Evolutionary conservation across 306 rosid genomes (phyloP).

Genomic region (Cucurbita maxima): DNA sequence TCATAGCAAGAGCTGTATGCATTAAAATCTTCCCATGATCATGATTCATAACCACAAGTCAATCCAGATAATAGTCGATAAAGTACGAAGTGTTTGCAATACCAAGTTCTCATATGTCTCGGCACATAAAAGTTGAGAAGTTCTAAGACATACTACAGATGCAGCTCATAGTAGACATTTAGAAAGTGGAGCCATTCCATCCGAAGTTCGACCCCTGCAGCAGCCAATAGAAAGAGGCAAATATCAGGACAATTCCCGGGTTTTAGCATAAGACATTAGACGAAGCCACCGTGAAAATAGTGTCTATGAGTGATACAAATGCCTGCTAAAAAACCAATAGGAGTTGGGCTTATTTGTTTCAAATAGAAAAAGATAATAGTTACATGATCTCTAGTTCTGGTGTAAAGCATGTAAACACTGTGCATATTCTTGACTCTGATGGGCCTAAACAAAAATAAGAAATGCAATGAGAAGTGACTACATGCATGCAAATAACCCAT

Average conservation of each 20-base stretch:
- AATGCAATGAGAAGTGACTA: constrained; percentile 47
- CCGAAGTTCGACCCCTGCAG: constrained; percentile 86
- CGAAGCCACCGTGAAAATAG: background rate
- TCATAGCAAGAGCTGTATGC: background rate
- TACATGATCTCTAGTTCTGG: constrained; percentile 87
- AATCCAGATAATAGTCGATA: background rate
- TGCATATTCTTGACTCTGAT: constrained; percentile 70
- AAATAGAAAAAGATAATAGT: constrained; percentile 32
- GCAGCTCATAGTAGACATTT: background rate
- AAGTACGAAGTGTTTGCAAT: background rate
- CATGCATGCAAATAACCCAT: constrained; percentile 18
- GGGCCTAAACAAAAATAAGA: constrained; percentile 61
- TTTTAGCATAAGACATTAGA: background rate
- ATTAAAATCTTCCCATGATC: background rate
- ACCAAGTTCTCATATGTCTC: background rate
- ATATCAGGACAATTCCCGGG: constrained; percentile 13
- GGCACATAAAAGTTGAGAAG: background rate
- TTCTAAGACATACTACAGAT: background rate
- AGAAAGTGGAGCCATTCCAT: constrained; percentile 86
- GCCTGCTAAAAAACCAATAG: constrained; percentile 4
- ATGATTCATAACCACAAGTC: background rate
- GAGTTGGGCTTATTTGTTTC: constrained; percentile 17
- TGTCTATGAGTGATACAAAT: background rate
- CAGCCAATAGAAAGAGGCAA: constrained; percentile 4
- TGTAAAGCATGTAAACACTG: constrained; percentile 85